Conservation (phyloP, 352 stramenopile species). For the Phytophthora pinifolia region DNA sequence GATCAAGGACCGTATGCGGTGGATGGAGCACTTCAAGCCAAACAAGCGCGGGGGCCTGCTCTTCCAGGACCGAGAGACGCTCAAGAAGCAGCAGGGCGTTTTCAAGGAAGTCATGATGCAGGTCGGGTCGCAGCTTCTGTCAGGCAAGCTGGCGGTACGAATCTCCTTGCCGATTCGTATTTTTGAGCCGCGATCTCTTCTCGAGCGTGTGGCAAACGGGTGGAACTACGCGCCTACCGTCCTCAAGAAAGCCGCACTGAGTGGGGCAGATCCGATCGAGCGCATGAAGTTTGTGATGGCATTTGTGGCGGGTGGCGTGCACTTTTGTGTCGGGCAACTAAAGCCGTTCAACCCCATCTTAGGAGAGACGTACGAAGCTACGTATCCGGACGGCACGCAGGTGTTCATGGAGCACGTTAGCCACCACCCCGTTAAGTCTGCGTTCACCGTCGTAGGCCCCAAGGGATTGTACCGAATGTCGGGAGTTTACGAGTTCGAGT, state of each 20-base stretch:
- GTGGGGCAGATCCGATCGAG: constrained; percentile 48
- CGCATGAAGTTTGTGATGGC: constrained; percentile 74
- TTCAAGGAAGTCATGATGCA: constrained; percentile 82
- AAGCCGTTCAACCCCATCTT: constrained; percentile 86
- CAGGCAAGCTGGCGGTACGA: constrained; percentile 64
- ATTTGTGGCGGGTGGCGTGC: constrained; percentile 64
- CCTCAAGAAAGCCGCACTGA: constrained; percentile 66
- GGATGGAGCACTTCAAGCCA: constrained; percentile 53
- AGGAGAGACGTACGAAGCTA: constrained; percentile 76
- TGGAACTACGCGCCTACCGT: constrained; percentile 81
- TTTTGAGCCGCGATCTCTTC: constrained; percentile 70
- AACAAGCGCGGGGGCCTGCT: constrained; percentile 76
- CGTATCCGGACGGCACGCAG: constrained; percentile 65
- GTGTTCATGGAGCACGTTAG: constrained; percentile 74
- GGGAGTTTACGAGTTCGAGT: constrained; percentile 74
- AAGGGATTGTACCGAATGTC: constrained; percentile 54
- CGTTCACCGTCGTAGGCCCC: constrained; percentile 52
- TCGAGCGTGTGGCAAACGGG: constrained; percentile 71
- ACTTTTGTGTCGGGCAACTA: constrained; percentile 72
- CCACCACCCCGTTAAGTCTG: constrained; percentile 71
- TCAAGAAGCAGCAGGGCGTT: constrained; percentile 83
- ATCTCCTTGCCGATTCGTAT: constrained; percentile 78
- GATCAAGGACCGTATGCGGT: constrained; percentile 55
- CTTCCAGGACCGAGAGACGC: constrained; percentile 61
- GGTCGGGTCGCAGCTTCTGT: constrained; percentile 66